These are phyloP conservation scores for Nakaseomyces uthaithaninus DNA, from an alignment of 1,139 yeast species.

Conservation along the genomic window DNA sequence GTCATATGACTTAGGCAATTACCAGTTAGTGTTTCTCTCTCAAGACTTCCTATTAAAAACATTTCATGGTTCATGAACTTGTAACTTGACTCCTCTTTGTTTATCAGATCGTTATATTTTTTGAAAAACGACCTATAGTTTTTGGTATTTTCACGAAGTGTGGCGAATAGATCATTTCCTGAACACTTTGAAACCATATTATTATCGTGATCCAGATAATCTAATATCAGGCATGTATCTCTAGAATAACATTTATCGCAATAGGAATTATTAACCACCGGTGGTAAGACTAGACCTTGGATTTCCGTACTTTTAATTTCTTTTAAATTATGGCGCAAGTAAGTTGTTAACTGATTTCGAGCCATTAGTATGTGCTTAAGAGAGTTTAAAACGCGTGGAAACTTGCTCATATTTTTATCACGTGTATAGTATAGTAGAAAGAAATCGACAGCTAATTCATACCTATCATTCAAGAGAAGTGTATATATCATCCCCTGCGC, in stretches of 20 bases:
- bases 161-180: constrained; percentile 42
- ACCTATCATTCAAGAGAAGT: constrained; percentile 68
- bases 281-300: constrained; percentile 42
- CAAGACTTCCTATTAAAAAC: constrained; percentile 48
- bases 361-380: constrained; percentile 56
- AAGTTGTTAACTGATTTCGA: constrained; percentile 62
- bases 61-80: constrained; percentile 38
- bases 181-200: constrained; percentile 40
- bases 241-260: constrained; percentile 66
- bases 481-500: constrained; percentile 89
- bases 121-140: constrained; percentile 43
- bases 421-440: constrained; percentile 72
- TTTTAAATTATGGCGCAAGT: constrained; percentile 43
- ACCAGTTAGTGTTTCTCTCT: constrained; percentile 54
- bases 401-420: constrained; percentile 45
- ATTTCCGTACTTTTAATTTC: constrained; percentile 14
- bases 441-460: constrained; percentile 55
- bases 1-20: constrained; percentile 44
- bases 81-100: constrained; percentile 58
- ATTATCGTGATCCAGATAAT: constrained; percentile 41
- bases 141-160: constrained; percentile 19
- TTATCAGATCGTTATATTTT: constrained; percentile 68
- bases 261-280: constrained; percentile 43
- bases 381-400: constrained; percentile 49
- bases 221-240: constrained; percentile 60